Evolutionary conservation across 2,329 filamentous ascomycete species (phyloP).

Genomic region (Curvularia lunata): DNA sequence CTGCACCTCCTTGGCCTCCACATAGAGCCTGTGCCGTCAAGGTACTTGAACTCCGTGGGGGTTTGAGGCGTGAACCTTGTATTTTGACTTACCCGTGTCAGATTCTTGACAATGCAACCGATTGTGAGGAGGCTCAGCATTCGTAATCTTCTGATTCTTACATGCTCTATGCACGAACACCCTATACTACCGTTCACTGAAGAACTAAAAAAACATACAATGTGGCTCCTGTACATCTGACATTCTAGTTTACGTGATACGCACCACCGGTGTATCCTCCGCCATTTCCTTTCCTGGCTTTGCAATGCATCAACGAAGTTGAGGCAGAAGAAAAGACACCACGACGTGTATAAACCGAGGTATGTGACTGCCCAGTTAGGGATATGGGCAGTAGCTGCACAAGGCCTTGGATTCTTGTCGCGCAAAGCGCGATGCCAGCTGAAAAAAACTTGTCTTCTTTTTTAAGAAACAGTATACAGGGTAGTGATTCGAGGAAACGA

Average conservation of each 20-base stretch:
- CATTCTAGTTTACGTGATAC: neutral
- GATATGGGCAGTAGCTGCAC: constrained; percentile 2
- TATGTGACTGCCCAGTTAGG: constrained; percentile 5
- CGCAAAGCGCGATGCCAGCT: neutral
- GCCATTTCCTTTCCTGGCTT: neutral
- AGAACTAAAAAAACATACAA: neutral
- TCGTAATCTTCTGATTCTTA: neutral
- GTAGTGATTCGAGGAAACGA: constrained; percentile 4
- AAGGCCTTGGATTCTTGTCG: constrained; percentile 4
- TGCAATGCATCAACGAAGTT: neutral
- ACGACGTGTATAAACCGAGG: constrained; percentile 7
- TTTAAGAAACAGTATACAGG: constrained; percentile 4
- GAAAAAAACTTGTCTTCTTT: constrained; percentile 13
- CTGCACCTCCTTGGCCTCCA: neutral
- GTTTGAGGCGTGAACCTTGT: neutral
- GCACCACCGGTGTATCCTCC: neutral
- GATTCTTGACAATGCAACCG: neutral
- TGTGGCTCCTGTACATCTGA: neutral
- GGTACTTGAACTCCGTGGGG: neutral
- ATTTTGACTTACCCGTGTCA: neutral
- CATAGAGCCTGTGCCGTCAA: neutral
- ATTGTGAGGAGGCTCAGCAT: neutral
- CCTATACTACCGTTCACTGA: neutral
- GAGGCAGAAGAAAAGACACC: constrained; percentile 1
- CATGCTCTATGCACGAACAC: neutral